Percentiles rank a stretch among this genome's conserved stretches.
Conservation (phyloP, 345 rosid genomes). For the Lenwebbia sp. region DNA sequence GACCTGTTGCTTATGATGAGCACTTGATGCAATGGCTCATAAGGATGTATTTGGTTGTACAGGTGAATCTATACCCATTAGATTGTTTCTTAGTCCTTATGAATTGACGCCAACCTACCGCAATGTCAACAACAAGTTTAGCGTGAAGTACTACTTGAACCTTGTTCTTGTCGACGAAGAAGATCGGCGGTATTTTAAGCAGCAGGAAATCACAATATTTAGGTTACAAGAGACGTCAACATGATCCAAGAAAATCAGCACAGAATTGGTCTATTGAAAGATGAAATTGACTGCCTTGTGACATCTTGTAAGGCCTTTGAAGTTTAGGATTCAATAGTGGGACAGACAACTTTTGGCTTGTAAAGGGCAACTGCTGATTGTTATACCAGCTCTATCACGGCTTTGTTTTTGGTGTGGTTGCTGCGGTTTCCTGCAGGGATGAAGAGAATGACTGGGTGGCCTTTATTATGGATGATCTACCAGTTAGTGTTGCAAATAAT, state of each 20-base stretch:
- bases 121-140: slow-evolving; percentile 96
- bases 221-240: slow-evolving; percentile 67
- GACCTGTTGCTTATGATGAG: neutral
- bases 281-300: neutral
- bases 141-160: slow-evolving; percentile 90
- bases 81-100: slow-evolving; percentile 88
- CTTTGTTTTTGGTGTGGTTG: neutral
- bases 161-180: slow-evolving; percentile 96
- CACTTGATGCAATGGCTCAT: neutral
- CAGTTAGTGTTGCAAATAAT: neutral
- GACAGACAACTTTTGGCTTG: neutral
- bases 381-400: neutral
- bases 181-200: slow-evolving; percentile 94
- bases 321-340: neutral
- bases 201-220: slow-evolving; percentile 87
- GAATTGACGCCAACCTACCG: slow-evolving; percentile 92
- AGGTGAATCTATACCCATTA: slow-evolving; percentile 97
- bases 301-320: neutral
- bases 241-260: neutral
- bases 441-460: neutral
- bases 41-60: slow-evolving; percentile 4
- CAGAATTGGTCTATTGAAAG: neutral
- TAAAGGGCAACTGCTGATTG: neutral
- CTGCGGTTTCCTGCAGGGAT: neutral
- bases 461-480: neutral